Evolutionary conservation across 306 rosid genomes (phyloP), one percentile per base, ranked within the genome.

Genomic region (Rosa chinensis): DNA sequence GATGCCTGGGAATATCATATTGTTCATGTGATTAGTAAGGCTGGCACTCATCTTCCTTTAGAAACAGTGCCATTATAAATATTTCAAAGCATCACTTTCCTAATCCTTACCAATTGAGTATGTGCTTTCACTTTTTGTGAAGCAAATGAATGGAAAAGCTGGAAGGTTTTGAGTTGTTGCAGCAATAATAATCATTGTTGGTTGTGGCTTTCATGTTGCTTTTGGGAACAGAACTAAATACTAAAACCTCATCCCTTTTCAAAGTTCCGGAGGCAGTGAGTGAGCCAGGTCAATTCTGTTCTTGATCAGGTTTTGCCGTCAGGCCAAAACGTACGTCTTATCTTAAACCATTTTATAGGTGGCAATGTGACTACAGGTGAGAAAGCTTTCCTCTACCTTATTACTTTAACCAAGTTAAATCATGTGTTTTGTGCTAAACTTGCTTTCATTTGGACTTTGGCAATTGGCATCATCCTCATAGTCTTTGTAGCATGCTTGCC

Each of bases 1-100:
- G 78, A 61, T 76, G 49, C 63, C 59, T 12, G 68, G 14, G 62
- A 59, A 47, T 55, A 48, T 68, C 80, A 70, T 67, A 25, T 50
- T 66, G 62, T 66, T 48, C 80, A 61, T 44, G 55, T 79, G 74
- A 67, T 35, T 42, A 35, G 44, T n/a, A 76, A 32, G 32, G 61
- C 49, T 47, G 63, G 72, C 63, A 76, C 55, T 55, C 76, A 35
- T 52, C 71, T 40, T 47, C 49, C 18, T 35, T 63, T 14, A 47
- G 21, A 58, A 76, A 35, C 49, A 6, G 72, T 76, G 62, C 37
- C n/a, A 18, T 17, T 32, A 63, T 1, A 28, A 64, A 63, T 32
- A 12, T 32, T 16, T 20, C 70, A 16, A 2, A 47, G 48, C 40
- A 44, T 47, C 72, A 63, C 49, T 48, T 64, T 76, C 63, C 35